Evolutionary conservation across 768 basidiomycete genomes (phyloP).

Genomic region (Leccinum obscurum): DNA sequence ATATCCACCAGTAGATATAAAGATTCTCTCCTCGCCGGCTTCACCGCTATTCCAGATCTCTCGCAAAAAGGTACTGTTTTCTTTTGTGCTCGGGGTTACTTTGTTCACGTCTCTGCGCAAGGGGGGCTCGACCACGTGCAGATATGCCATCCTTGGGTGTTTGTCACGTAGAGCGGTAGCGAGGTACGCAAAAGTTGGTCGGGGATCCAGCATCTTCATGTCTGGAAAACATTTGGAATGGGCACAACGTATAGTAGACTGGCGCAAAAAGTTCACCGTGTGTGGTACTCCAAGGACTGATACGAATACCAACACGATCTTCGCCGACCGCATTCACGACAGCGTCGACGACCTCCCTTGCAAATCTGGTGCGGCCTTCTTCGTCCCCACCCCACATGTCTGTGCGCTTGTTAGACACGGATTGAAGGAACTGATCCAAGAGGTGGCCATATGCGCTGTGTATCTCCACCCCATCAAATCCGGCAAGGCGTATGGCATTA

Average conservation of each 20-base stretch:
- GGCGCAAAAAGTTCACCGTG: conserved; percentile 33
- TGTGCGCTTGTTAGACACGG: conserved; percentile 53
- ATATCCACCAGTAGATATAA: neutral
- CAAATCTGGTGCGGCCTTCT: conserved; percentile 58
- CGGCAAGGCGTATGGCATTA: conserved; percentile 37
- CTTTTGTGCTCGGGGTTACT: neutral
- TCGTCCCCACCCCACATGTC: conserved; percentile 71
- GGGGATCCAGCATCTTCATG: conserved; percentile 56
- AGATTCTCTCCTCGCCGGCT: neutral
- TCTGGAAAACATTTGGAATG: conserved; percentile 25
- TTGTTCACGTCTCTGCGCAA: conserved; percentile 12
- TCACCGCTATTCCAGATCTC: conserved; percentile 40
- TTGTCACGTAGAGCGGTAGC: conserved; percentile 39
- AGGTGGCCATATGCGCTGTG: conserved; percentile 47
- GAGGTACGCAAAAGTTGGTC: conserved; percentile 54
- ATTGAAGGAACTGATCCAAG: conserved; percentile 63
- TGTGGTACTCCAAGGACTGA: conserved; percentile 55
- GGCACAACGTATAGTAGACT: neutral
- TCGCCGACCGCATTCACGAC: conserved; percentile 52
- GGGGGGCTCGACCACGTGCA: conserved; percentile 51
- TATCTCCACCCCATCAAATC: conserved; percentile 50
- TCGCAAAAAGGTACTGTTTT: conserved; percentile 46
- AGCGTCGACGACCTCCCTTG: conserved; percentile 53
- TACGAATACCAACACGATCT: conserved; percentile 52
- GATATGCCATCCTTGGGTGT: conserved; percentile 43